A percentile compares a stretch with the other conserved stretches of the same genome.
phyloP scores from a whole-genome alignment of 306 rosid genomes.

The Canavalia ensiformis region DNA sequence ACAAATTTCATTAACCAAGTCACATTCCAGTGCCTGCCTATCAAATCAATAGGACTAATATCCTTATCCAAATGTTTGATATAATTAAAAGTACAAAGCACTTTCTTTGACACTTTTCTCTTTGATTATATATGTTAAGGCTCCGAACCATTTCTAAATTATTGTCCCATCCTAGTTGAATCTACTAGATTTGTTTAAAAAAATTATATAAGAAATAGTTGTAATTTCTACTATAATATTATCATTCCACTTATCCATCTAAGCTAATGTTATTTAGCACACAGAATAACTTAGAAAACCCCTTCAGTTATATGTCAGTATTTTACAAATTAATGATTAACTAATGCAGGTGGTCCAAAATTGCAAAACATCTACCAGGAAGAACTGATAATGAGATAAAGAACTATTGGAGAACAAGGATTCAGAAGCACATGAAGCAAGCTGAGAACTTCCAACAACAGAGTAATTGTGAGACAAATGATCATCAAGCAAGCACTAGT shows the following conservation, averaged over 20 bases:
- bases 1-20: background rate
- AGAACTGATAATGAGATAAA: conserved; percentile 64
- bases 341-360: conserved; percentile 85
- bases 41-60: background rate
- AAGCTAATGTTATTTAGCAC: too few relatives aligned
- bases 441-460: conserved; percentile 56
- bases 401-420: conserved; percentile 92
- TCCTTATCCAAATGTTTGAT: background rate
- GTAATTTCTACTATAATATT: too few relatives aligned
- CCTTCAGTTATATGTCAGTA: background rate
- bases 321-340: conserved; percentile 34
- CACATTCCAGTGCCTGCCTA: background rate
- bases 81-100: background rate
- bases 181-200: too few relatives aligned
- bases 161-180: too few relatives aligned
- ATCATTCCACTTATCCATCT: too few relatives aligned
- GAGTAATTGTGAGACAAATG: conserved; percentile 41
- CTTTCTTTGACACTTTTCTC: background rate
- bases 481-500: conserved; percentile 60
- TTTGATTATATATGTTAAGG: too few relatives aligned
- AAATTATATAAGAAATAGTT: too few relatives aligned
- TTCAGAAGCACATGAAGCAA: conserved; percentile 89
- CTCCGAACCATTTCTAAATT: too few relatives aligned
- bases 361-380: conserved; percentile 83
- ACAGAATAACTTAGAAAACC: too few relatives aligned